Evolutionary conservation across 768 basidiomycete genomes (phyloP), one percentile per base, ranked within the genome.

Genomic region (Amanita jacksonii): DNA sequence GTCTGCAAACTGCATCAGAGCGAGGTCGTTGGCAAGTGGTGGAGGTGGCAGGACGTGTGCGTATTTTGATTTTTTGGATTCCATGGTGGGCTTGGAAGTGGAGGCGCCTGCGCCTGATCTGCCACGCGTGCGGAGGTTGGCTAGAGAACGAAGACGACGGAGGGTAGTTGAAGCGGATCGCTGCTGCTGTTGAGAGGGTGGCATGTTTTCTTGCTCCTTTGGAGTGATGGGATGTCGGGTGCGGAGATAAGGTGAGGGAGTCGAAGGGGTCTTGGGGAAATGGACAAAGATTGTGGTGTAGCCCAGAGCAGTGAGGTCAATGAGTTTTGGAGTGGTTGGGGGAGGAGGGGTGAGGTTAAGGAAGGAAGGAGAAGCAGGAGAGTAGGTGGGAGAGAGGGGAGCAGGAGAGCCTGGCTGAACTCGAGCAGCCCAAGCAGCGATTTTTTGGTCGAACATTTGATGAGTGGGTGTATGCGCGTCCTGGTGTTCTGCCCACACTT

Each of bases 381-480:
- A 65, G 4, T 69, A 69, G 15, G 4, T 28, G 16, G n/a, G 38
- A 10, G 38, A 27, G 23, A 54, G 52, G 2, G 72, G 63, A 3
- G 66, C 66, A 3, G 83, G 82, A 12, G 82, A 78, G 5, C 82
- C 83, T 4, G 83, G 84, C 45, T 80, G 76, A 43, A 86, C 79
- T 49, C 63, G 67, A 15, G 74, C 62, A 4, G 75, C 79, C 84
- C 84, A 87, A 30, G 73, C 51, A 12, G 71, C 54, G 36, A 85
- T 81, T 41, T 62, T 68, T 28, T 28, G 27, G 27, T 28, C 7
- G 27, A 12, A 6, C 12, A n/a, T n/a, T n/a, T n/a, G n/a, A n/a
- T 16, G 74, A 70, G 50, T 66, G 65, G 45, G 45, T 38, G 12
- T 25, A 48, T 24, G 25, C 42, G 68, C n/a, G n/a, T n/a, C n/a